Conservation (phyloP, 192 early-diverging fungal species). For the Coemansia reversa region DNA sequence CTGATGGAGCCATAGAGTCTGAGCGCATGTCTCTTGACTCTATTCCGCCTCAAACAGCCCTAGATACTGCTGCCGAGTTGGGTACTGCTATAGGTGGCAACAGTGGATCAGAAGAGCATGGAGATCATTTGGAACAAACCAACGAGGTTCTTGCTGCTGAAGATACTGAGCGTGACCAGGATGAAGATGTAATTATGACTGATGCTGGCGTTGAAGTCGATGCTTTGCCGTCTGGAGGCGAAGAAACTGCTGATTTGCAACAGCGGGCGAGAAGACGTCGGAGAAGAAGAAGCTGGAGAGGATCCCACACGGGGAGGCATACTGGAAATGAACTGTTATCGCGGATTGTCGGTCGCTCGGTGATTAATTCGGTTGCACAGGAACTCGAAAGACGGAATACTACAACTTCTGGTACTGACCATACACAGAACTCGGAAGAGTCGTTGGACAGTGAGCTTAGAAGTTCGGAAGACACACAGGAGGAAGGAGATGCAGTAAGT, state of each 20-base stretch:
- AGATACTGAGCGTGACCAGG: neutral
- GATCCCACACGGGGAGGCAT: neutral
- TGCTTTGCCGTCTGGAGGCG: neutral
- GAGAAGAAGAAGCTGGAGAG: neutral
- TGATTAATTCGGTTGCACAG: slow-evolving; percentile 30
- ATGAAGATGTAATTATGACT: slow-evolving; percentile 1
- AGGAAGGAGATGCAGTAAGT: neutral
- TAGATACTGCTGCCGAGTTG: neutral
- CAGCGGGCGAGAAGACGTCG: neutral
- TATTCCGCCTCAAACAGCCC: neutral
- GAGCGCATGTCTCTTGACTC: slow-evolving; percentile 2
- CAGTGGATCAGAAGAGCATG: neutral
- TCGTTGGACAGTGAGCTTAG: neutral
- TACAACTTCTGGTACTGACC: neutral
- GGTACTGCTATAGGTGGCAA: neutral
- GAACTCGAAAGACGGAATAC: slow-evolving; percentile 25
- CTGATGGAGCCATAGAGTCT: neutral
- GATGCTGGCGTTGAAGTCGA: neutral
- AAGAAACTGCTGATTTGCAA: neutral
- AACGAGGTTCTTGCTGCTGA: neutral
- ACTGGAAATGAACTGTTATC: slow-evolving; percentile 40
- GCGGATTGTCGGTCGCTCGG: slow-evolving; percentile 37
- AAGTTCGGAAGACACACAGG: neutral
- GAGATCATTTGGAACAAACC: neutral
- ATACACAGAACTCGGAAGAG: neutral